Evolutionary conservation across 371 early-diverging fungal genomes (phyloP).

Genomic region (Fennellomyces sp.): DNA sequence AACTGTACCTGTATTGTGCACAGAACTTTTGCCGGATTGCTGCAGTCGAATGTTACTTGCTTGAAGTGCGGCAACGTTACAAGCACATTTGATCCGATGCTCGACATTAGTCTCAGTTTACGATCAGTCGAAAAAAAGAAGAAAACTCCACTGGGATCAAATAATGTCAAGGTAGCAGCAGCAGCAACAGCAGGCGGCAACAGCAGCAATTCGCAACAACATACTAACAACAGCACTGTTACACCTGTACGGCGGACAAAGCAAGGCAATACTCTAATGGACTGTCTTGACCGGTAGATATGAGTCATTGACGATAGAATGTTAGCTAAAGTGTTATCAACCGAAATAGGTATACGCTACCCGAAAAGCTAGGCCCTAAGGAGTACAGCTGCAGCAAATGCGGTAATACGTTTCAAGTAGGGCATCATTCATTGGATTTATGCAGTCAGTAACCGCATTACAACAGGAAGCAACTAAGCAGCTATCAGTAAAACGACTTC

Average conservation of each 20-base stretch:
- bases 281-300: constrained; percentile 60
- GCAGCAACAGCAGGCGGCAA: constrained; percentile 18
- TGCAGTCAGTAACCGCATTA: not conserved
- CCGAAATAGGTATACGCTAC: constrained; percentile 67
- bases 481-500: constrained; percentile 80
- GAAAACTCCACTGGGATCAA: constrained; percentile 4
- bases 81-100: constrained; percentile 83
- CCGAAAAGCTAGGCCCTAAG: constrained; percentile 69
- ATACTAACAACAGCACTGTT: not conserved
- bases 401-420: constrained; percentile 57
- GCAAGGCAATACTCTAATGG: constrained; percentile 47
- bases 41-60: constrained; percentile 92
- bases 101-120: constrained; percentile 91
- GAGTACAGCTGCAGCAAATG: constrained; percentile 80
- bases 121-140: constrained; percentile 52
- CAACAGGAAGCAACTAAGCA: constrained; percentile 81
- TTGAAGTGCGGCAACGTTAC: constrained; percentile 80
- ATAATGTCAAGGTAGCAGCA: constrained; percentile 14
- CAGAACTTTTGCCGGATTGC: constrained; percentile 85
- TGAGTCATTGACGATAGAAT: not conserved
- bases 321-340: not conserved
- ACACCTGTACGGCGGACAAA: constrained; percentile 16
- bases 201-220: constrained; percentile 9
- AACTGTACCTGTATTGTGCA: constrained; percentile 90
- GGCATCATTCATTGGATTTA: not conserved